These are phyloP conservation scores for Neonectria ditissima DNA, from an alignment of 2,329 filamentous ascomycete species.

Conservation along the genomic window DNA sequence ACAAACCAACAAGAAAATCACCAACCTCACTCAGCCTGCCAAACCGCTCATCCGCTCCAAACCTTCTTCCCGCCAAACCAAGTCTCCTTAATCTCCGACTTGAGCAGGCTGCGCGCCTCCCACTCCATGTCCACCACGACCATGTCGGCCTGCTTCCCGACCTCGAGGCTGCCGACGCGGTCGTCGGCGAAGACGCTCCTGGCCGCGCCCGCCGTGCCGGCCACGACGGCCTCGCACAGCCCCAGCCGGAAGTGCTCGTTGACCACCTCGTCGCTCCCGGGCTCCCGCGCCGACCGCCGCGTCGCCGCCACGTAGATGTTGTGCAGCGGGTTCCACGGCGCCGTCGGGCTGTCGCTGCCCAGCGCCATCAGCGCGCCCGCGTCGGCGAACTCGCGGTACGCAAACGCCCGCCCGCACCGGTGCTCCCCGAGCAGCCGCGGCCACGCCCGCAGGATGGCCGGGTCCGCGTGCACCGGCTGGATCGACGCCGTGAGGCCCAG, in stretches of 20 bases:
- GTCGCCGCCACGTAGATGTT: constrained; percentile 70
- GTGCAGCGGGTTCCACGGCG: constrained; percentile 62
- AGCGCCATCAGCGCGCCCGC: constrained; percentile 65
- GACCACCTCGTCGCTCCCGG: constrained; percentile 54
- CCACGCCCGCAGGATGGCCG: constrained; percentile 71
- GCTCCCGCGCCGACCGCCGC: constrained; percentile 63
- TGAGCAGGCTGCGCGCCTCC: constrained; percentile 59
- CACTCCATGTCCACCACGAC: constrained; percentile 60
- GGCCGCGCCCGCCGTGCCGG: constrained; percentile 64
- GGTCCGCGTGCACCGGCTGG: constrained; percentile 68
- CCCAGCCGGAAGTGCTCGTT: constrained; percentile 65
- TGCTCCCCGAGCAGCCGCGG: constrained; percentile 64
- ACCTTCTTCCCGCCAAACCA: constrained; percentile 63
- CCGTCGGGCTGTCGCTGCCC: constrained; percentile 68
- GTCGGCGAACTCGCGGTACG: constrained; percentile 70
- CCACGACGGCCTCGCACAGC: constrained; percentile 63
- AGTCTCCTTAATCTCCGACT: constrained; percentile 61
- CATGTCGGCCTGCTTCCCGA: constrained; percentile 67
- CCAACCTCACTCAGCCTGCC: background rate
- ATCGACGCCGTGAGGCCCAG: constrained; percentile 70
- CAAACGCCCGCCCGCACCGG: constrained; percentile 68
- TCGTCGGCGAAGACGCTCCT: constrained; percentile 64
- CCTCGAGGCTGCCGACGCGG: constrained; percentile 61
- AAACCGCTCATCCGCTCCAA: constrained; percentile 39
- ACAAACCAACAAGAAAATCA: background rate